A percentile compares a stretch with the other conserved stretches of the same genome.
Conservation (phyloP, 2,329 filamentous ascomycete species). For the Scedosporium boydii region DNA sequence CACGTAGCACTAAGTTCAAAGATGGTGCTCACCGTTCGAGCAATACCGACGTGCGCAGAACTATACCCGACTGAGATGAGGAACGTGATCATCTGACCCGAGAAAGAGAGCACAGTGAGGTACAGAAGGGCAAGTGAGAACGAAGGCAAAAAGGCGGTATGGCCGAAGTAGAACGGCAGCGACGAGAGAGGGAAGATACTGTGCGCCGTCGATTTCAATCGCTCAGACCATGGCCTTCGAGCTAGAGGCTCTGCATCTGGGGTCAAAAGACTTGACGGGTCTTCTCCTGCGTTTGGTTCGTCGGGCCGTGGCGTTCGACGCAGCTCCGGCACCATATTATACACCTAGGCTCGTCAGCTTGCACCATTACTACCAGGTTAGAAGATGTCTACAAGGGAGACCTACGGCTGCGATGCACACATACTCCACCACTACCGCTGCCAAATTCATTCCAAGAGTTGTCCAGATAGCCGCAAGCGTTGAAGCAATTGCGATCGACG, state of each 20-base stretch:
- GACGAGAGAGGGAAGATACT: not conserved
- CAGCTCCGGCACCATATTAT: conserved; percentile 14
- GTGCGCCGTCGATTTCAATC: not conserved
- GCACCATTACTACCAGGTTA: not conserved
- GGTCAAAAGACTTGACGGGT: not conserved
- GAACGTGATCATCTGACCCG: conserved; percentile 56
- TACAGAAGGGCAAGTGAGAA: conserved; percentile 51
- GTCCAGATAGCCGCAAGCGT: conserved; percentile 36
- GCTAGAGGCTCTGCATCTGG: not conserved
- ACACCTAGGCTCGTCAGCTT: conserved; percentile 12
- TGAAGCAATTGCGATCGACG: conserved; percentile 38
- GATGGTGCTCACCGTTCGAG: conserved; percentile 40
- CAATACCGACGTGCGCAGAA: conserved; percentile 40
- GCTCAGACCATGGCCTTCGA: not conserved
- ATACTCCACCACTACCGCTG: conserved; percentile 42
- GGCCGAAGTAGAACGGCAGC: conserved; percentile 36
- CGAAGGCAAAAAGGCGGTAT: conserved; percentile 50
- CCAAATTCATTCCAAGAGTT: conserved; percentile 37
- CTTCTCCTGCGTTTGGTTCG: not conserved
- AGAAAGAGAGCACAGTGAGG: conserved; percentile 49
- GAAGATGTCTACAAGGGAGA: not conserved
- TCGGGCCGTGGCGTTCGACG: not conserved
- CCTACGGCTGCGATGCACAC: conserved; percentile 32
- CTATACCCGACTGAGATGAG: conserved; percentile 44
- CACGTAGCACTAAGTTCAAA: conserved; percentile 55